Evolutionary conservation across 2,329 filamentous ascomycete species (phyloP).

Genomic region (Fusarium temperatum): DNA sequence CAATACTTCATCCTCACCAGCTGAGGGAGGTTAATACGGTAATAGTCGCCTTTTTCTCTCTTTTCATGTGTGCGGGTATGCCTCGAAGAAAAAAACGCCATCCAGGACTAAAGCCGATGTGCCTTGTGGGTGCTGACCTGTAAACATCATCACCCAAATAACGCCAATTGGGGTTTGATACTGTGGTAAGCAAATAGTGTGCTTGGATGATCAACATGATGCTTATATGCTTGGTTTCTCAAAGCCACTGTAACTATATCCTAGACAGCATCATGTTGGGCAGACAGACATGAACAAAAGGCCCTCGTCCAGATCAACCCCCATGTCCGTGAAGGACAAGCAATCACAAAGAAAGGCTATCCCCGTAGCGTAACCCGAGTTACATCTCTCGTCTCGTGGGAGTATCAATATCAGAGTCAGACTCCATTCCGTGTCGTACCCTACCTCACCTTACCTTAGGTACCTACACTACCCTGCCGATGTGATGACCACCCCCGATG

Average conservation of each 20-base stretch:
- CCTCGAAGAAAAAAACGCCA: not conserved
- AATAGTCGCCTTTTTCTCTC: not conserved
- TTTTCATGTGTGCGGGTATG: conserved; percentile 1
- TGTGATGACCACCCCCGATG: not conserved
- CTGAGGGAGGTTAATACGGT: conserved; percentile 12
- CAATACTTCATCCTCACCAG: conserved; percentile 18
- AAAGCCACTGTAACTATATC: not conserved
- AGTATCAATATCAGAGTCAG: conserved; percentile 9
- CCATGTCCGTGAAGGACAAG: conserved; percentile 14
- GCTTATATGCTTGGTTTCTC: not conserved
- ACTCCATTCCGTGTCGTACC: not conserved
- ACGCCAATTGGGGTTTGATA: not conserved
- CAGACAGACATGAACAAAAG: conserved; percentile 22
- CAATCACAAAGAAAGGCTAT: not conserved
- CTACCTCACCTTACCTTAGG: not conserved
- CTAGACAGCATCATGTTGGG: conserved; percentile 17
- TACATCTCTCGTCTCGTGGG: conserved; percentile 11
- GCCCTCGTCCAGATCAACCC: not conserved
- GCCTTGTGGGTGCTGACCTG: not conserved
- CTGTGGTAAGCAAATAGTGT: not conserved
- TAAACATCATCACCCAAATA: not conserved
- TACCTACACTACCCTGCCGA: not conserved
- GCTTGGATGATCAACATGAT: not conserved
- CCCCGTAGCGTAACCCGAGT: conserved; percentile 6
- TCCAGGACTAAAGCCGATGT: conserved; percentile 5